phyloP scores from a whole-genome alignment of 192 early-diverging fungal species.

The Gaertneriomyces sp. region DNA sequence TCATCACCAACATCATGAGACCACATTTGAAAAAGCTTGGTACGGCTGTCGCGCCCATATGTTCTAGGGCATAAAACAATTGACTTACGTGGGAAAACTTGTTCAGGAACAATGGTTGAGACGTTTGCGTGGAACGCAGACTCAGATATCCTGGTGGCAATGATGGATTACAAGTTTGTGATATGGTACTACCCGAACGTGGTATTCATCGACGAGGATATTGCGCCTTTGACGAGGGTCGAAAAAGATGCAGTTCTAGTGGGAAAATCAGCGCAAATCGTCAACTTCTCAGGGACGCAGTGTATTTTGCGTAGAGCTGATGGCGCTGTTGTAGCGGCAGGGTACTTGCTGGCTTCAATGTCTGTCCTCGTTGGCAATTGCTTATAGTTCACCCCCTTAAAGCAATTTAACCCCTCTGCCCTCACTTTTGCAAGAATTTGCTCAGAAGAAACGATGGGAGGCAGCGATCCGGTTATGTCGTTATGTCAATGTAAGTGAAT shows the following conservation, averaged over 20 bases:
- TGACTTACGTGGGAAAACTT: not conserved
- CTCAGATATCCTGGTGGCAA: conserved; percentile 43
- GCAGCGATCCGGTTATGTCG: conserved; percentile 56
- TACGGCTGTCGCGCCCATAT: conserved; percentile 8
- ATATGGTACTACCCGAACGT: conserved; percentile 62
- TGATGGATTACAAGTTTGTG: conserved; percentile 53
- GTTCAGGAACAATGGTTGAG: conserved; percentile 54
- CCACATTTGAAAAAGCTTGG: conserved; percentile 49
- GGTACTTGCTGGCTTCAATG: conserved; percentile 18
- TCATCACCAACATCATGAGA: conserved; percentile 39
- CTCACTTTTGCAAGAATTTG: conserved; percentile 51
- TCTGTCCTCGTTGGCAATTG: no score
- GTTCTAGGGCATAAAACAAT: not conserved
- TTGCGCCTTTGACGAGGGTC: conserved; percentile 45
- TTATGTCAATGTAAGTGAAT: conserved; percentile 42
- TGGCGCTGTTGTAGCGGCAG: conserved; percentile 46
- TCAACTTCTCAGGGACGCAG: conserved; percentile 50
- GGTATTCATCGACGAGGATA: conserved; percentile 60
- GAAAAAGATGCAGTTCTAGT: conserved; percentile 50
- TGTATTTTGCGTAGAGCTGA: conserved; percentile 53
- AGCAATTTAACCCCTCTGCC: conserved; percentile 53
- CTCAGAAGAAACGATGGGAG: conserved; percentile 59
- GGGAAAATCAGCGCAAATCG: conserved; percentile 53
- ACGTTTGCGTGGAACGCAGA: conserved; percentile 58
- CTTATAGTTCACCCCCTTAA: not conserved